Evolutionary conservation across 768 basidiomycete genomes (phyloP).

Genomic region (Tylopilus plumbeoviolaceoides): DNA sequence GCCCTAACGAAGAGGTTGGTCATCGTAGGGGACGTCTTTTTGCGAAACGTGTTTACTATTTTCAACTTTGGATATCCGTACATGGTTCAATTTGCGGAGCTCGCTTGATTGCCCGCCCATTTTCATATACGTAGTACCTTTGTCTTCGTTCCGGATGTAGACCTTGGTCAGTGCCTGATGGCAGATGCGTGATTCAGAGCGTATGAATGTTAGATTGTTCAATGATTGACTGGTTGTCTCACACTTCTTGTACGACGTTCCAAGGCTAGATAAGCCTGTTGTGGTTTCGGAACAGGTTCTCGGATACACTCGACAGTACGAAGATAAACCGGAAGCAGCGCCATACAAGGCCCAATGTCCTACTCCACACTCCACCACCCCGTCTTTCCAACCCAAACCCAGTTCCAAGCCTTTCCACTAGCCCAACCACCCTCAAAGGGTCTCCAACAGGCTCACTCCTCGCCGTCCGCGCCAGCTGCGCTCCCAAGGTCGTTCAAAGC

Average conservation of each 20-base stretch:
- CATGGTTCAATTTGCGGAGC: constrained; percentile 36
- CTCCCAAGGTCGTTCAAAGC: constrained; percentile 46
- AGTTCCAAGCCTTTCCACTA: constrained; percentile 17
- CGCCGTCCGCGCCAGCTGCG: constrained; percentile 13
- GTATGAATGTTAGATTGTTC: background rate
- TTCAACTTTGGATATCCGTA: constrained; percentile 20
- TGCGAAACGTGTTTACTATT: constrained; percentile 21
- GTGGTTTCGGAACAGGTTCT: background rate
- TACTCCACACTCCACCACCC: constrained; percentile 27
- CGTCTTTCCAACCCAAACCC: constrained; percentile 14
- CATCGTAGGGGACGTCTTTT: constrained; percentile 26
- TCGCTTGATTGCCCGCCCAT: background rate
- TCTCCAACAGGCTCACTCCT: constrained; percentile 8
- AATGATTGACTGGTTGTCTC: background rate
- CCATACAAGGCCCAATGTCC: constrained; percentile 21
- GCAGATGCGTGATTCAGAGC: too few species aligned
- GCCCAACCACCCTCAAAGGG: constrained; percentile 6
- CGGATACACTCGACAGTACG: constrained; percentile 11
- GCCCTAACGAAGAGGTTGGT: constrained; percentile 1
- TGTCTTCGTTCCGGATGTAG: background rate
- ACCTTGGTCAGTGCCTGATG: background rate
- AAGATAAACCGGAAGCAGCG: constrained; percentile 20
- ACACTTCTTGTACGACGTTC: too few species aligned
- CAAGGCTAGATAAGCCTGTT: background rate
- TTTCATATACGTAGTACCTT: background rate